Evolutionary conservation across 2,329 filamentous ascomycete genomes (phyloP).

Genomic region (Colletotrichum destructivum): DNA sequence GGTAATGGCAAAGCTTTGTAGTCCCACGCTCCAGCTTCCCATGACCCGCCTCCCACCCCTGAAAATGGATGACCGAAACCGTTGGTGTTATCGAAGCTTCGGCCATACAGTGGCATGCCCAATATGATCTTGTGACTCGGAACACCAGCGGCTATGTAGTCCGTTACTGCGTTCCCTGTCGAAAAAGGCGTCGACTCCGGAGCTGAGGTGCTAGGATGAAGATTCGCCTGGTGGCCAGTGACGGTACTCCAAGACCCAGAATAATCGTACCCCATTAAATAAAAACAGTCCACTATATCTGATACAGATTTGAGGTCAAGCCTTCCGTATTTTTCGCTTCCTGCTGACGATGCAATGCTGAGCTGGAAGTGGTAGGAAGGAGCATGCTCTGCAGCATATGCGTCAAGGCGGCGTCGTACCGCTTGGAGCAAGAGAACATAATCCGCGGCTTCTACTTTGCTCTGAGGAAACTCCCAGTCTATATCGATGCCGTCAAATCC

Average conservation of each 20-base stretch:
- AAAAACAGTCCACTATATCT: constrained; percentile 66
- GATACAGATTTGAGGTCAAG: constrained; percentile 58
- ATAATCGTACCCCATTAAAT: constrained; percentile 83
- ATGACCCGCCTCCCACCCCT: constrained; percentile 77
- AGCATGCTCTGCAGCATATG: constrained; percentile 61
- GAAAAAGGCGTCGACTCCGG: constrained; percentile 78
- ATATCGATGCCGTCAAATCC: constrained; percentile 70
- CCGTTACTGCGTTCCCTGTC: constrained; percentile 75
- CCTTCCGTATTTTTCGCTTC: constrained; percentile 62
- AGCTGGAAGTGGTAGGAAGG: constrained; percentile 67
- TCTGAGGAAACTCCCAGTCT: constrained; percentile 58
- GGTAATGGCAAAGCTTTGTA: constrained; percentile 81
- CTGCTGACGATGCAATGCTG: constrained; percentile 67
- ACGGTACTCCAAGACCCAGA: constrained; percentile 76
- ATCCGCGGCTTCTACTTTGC: constrained; percentile 56
- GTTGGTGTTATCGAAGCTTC: constrained; percentile 73
- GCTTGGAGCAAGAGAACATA: constrained; percentile 61
- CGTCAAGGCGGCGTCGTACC: constrained; percentile 63
- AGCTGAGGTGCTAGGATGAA: constrained; percentile 70
- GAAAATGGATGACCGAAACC: constrained; percentile 76
- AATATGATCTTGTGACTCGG: constrained; percentile 78
- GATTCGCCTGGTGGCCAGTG: constrained; percentile 80
- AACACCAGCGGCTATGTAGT: constrained; percentile 76
- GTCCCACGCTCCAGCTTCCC: constrained; percentile 84
- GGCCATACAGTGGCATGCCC: constrained; percentile 87